These are phyloP conservation scores for Papiliotrema nemorosa DNA, from an alignment of 1,284 basidiomycete species.

Conservation along the genomic window DNA sequence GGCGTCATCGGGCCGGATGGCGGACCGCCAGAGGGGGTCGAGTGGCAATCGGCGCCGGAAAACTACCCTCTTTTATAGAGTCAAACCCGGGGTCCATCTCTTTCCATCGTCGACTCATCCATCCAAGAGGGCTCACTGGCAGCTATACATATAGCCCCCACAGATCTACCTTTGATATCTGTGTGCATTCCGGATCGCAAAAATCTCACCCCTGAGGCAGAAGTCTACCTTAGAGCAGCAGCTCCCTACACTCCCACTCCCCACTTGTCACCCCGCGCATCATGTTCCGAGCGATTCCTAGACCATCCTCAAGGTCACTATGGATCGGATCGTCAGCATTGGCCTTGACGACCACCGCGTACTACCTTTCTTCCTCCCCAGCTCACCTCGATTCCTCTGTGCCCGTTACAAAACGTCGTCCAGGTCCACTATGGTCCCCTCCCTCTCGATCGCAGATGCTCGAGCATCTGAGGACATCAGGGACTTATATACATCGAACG, in stretches of 20 bases:
- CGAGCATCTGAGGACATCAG: slow-evolving; percentile 48
- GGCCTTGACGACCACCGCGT: slow-evolving; percentile 23
- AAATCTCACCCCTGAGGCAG: too few species aligned
- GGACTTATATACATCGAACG: slow-evolving; percentile 39
- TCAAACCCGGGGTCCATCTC: too few species aligned
- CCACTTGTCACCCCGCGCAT: neutral
- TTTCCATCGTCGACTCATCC: too few species aligned
- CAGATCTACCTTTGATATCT: too few species aligned
- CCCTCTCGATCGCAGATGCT: slow-evolving; percentile 52
- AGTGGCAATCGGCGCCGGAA: too few species aligned
- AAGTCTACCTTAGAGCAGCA: neutral
- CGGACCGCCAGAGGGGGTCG: too few species aligned
- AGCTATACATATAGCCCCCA: too few species aligned
- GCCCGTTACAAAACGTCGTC: slow-evolving; percentile 40
- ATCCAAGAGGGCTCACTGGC: too few species aligned
- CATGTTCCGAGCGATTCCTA: slow-evolving; percentile 32
- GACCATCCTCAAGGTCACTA: slow-evolving; percentile 17
- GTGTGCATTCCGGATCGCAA: too few species aligned
- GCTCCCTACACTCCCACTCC: neutral
- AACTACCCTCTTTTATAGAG: too few species aligned
- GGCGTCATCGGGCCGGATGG: too few species aligned
- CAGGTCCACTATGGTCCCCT: slow-evolving; percentile 52
- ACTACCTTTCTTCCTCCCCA: slow-evolving; percentile 20
- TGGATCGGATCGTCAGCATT: slow-evolving; percentile 22
- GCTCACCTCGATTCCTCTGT: slow-evolving; percentile 20